phyloP scores from a whole-genome alignment of 2,329 filamentous ascomycete genomes.

The Hypoxylon sp. region DNA sequence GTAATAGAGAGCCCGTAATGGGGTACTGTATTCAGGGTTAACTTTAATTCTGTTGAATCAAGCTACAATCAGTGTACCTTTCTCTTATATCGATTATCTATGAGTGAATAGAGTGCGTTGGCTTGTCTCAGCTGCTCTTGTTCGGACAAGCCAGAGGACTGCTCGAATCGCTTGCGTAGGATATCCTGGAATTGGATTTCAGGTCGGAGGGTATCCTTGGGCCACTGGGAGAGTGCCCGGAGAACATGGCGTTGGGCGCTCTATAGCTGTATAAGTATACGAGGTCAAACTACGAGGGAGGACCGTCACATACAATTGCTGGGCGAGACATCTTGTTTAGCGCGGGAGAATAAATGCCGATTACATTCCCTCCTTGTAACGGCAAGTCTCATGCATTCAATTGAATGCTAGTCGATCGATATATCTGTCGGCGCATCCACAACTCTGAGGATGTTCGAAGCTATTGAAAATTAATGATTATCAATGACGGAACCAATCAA shows the following conservation, averaged over 20 bases:
- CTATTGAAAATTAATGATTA: constrained; percentile 40
- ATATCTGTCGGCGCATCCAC: constrained; percentile 33
- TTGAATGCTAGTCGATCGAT: constrained; percentile 13
- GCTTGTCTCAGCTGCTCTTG: constrained; percentile 68
- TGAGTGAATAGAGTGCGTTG: constrained; percentile 71
- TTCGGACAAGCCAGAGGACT: constrained; percentile 57
- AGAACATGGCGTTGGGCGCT: constrained; percentile 64
- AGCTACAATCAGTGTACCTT: constrained; percentile 58
- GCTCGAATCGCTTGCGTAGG: constrained; percentile 63
- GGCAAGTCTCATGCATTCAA: constrained; percentile 10
- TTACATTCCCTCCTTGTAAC: constrained; percentile 31
- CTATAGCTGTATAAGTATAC: constrained; percentile 52
- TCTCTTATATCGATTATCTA: constrained; percentile 71
- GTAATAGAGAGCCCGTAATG: constrained; percentile 65
- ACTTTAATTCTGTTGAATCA: neutral
- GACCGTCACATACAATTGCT: constrained; percentile 47
- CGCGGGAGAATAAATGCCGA: neutral
- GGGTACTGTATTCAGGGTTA: constrained; percentile 58
- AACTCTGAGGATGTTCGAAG: constrained; percentile 25
- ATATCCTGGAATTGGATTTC: constrained; percentile 73
- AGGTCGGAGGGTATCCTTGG: constrained; percentile 74
- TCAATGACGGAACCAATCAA: constrained; percentile 42
- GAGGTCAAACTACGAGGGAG: neutral
- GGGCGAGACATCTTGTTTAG: constrained; percentile 46
- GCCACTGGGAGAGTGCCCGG: constrained; percentile 71